These are phyloP conservation scores for Pichia membranifaciens DNA, from an alignment of 805 yeast species.

Conservation along the genomic window DNA sequence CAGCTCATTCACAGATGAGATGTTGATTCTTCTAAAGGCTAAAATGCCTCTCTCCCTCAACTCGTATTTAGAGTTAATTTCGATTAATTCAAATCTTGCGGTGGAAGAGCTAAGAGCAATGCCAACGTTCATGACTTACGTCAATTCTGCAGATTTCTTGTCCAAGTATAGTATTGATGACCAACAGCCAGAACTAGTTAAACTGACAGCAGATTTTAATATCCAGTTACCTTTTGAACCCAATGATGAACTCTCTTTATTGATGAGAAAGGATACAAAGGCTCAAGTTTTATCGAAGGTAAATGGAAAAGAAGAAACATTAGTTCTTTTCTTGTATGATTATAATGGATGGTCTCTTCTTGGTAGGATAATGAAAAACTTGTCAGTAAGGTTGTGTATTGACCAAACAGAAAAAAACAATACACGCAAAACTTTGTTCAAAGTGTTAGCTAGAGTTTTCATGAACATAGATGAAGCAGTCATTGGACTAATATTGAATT, in stretches of 20 bases:
- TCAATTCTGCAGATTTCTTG: constrained; percentile 35
- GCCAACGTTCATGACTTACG: constrained; percentile 53
- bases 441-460: constrained; percentile 44
- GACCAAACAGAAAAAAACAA: constrained; percentile 35
- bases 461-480: constrained; percentile 32
- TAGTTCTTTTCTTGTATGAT: constrained; percentile 62
- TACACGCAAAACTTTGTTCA: constrained; percentile 43
- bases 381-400: constrained; percentile 35
- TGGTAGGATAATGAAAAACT: constrained; percentile 70
- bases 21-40: constrained; percentile 53
- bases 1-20: constrained; percentile 37
- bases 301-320: constrained; percentile 11
- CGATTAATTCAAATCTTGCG: constrained; percentile 64
- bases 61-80: constrained; percentile 55
- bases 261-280: constrained; percentile 48
- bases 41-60: constrained; percentile 64
- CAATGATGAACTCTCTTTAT: constrained; percentile 38
- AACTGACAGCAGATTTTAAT: constrained; percentile 36
- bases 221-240: constrained; percentile 47
- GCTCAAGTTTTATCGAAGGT: constrained; percentile 41
- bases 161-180: constrained; percentile 43
- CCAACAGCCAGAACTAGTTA: constrained; percentile 44
- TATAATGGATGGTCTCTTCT: constrained; percentile 85
- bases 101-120: constrained; percentile 53
- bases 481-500: constrained; percentile 21